A percentile compares a stretch with the other conserved stretches of the same genome.
Evolutionary conservation across 805 yeast genomes (phyloP).

Genomic region (Kazachstania psychrophila): DNA sequence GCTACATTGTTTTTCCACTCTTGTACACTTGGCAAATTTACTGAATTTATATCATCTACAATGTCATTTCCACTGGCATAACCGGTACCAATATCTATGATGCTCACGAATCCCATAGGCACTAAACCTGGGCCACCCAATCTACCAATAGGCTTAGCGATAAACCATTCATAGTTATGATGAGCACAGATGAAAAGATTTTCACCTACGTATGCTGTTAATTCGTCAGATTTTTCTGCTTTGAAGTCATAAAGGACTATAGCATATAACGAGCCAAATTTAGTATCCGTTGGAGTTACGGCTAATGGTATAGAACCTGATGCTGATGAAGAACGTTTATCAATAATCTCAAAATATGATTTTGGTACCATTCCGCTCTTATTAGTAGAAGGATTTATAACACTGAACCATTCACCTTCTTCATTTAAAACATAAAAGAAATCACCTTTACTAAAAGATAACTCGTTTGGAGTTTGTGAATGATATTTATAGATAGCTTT

Average conservation of each 20-base stretch:
- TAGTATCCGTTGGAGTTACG: constrained; percentile 8
- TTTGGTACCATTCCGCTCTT: constrained; percentile 82
- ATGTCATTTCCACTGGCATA: constrained; percentile 48
- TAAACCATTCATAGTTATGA: constrained; percentile 94
- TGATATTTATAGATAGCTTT: constrained; percentile 69
- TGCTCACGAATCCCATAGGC: constrained; percentile 82
- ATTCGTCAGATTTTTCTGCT: constrained; percentile 73
- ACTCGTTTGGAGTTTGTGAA: constrained; percentile 74
- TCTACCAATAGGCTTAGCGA: constrained; percentile 90
- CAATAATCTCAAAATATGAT: constrained; percentile 70
- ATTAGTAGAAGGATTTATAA: constrained; percentile 74
- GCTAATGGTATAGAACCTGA: neutral
- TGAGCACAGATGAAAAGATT: constrained; percentile 90
- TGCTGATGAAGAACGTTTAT: constrained; percentile 36
- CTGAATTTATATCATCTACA: constrained; percentile 49
- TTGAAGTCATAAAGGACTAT: constrained; percentile 75
- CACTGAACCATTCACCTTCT: constrained; percentile 74
- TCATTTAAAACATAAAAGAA: constrained; percentile 73
- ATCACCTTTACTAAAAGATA: constrained; percentile 72
- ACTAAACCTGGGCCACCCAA: constrained; percentile 96
- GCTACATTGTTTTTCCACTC: constrained; percentile 92
- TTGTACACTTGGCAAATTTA: constrained; percentile 81
- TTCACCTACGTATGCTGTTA: constrained; percentile 78
- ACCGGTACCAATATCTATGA: constrained; percentile 66
- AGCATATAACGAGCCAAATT: constrained; percentile 57